Evolutionary conservation across 495 filamentous ascomycete genomes (phyloP).

Genomic region (Thermochaetoides thermophila): DNA sequence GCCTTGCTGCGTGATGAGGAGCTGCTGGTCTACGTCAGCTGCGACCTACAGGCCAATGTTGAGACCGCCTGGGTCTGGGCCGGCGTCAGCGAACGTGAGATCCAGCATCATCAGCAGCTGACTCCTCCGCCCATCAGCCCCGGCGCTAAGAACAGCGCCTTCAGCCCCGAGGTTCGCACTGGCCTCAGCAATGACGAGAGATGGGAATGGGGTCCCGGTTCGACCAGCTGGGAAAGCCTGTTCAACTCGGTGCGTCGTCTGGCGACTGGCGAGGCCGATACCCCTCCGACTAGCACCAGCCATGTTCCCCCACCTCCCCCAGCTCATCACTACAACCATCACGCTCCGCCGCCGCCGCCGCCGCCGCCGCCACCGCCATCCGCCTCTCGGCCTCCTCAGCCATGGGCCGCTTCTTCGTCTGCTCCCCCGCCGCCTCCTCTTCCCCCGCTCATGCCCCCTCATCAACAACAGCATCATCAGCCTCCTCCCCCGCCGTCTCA

Average conservation of each 20-base stretch:
- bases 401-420: no score
- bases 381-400: no score
- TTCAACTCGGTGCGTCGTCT: slow-evolving; percentile 13
- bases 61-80: slow-evolving; percentile 83
- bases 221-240: slow-evolving; percentile 15
- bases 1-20: slow-evolving; percentile 71
- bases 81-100: slow-evolving; percentile 42
- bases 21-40: slow-evolving; percentile 75
- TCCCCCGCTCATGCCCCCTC: no score
- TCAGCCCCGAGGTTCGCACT: slow-evolving; percentile 13
- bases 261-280: slow-evolving; percentile 5
- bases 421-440: no score
- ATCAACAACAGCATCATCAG: no score
- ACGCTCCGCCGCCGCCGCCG: no score
- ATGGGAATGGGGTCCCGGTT: slow-evolving; percentile 9
- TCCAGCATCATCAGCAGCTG: slow-evolving; percentile 2
- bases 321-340: background rate
- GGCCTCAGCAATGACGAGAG: slow-evolving; percentile 14
- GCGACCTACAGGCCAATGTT: slow-evolving; percentile 71
- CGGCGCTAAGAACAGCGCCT: slow-evolving; percentile 4
- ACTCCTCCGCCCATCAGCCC: no score
- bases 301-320: no score
- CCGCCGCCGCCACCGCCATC: no score
- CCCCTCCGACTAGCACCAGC: background rate
- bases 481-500: no score